Conservation (phyloP, 1,284 basidiomycete genomes). For the Agaricales sp. region DNA sequence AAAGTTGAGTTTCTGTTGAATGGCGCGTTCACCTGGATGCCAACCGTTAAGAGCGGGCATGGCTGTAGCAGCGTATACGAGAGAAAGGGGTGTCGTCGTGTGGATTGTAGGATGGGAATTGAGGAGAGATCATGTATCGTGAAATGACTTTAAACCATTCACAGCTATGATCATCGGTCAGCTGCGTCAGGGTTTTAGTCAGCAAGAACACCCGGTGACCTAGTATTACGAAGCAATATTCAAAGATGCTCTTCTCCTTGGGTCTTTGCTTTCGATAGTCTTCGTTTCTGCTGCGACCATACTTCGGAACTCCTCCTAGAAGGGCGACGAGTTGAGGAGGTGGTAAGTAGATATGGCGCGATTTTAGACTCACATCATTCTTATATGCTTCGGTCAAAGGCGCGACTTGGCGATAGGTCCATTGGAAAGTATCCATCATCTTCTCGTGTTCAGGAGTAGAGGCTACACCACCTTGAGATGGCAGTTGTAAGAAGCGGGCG, state of each 20-base stretch:
- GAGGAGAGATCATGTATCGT: neutral
- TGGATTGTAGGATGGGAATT: neutral
- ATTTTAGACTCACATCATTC: constrained; percentile 29
- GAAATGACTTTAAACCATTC: neutral
- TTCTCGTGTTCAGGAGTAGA: constrained; percentile 26
- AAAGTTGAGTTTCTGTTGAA: constrained; percentile 26
- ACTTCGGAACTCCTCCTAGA: neutral
- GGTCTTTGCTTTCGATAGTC: neutral
- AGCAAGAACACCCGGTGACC: neutral
- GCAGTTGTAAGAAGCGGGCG: constrained; percentile 36
- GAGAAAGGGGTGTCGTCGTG: neutral
- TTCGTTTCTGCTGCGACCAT: neutral
- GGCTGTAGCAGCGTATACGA: neutral
- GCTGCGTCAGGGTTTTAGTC: neutral
- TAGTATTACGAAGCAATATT: neutral
- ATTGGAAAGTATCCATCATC: constrained; percentile 38
- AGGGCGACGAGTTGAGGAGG: neutral
- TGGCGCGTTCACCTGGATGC: constrained; percentile 32
- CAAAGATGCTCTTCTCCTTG: neutral
- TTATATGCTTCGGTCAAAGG: constrained; percentile 29
- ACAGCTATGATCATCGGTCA: neutral
- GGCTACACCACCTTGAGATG: constrained; percentile 11
- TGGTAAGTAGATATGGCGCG: neutral
- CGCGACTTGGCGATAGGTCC: constrained; percentile 38
- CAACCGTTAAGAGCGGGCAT: constrained; percentile 23